These are phyloP conservation scores for Physocladia obscura DNA, from an alignment of 192 early-diverging fungal species.

Conservation along the genomic window DNA sequence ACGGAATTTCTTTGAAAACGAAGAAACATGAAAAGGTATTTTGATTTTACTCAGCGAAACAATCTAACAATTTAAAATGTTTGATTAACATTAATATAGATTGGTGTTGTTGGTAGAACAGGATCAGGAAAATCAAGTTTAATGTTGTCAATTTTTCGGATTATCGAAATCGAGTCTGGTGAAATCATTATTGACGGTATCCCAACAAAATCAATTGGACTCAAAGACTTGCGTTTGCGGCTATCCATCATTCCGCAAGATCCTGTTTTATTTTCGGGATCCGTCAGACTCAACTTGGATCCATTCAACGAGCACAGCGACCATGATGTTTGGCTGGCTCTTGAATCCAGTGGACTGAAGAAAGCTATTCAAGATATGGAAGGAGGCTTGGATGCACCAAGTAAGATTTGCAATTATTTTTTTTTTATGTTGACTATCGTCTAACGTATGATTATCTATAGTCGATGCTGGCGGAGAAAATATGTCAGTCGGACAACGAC, in stretches of 20 bases:
- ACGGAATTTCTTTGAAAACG: constrained; percentile 38
- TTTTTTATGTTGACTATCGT: no score
- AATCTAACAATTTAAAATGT: not conserved
- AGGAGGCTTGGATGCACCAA: constrained; percentile 35
- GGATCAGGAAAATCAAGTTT: constrained; percentile 51
- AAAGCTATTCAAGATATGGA: constrained; percentile 36
- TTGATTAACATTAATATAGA: constrained; percentile 4
- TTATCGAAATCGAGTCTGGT: constrained; percentile 51
- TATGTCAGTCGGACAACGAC: constrained; percentile 47
- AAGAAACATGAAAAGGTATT: constrained; percentile 37
- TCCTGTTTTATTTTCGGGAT: constrained; percentile 54
- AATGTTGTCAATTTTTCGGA: constrained; percentile 45
- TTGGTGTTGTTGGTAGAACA: constrained; percentile 48
- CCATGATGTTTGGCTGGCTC: constrained; percentile 45
- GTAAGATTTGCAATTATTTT: not conserved
- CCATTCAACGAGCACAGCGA: constrained; percentile 50
- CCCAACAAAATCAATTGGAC: constrained; percentile 48
- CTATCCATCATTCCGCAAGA: constrained; percentile 60
- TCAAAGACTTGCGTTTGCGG: constrained; percentile 30
- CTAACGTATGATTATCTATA: constrained; percentile 25
- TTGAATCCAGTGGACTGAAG: constrained; percentile 41
- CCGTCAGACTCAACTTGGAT: constrained; percentile 53
- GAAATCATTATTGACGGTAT: constrained; percentile 69
- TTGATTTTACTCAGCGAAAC: not conserved
- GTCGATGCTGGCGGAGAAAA: constrained; percentile 45